Evolutionary conservation across 179 eudicot species (phyloP), one percentile per base, ranked within the genome.

Genomic region (Gypsophila paniculata): DNA sequence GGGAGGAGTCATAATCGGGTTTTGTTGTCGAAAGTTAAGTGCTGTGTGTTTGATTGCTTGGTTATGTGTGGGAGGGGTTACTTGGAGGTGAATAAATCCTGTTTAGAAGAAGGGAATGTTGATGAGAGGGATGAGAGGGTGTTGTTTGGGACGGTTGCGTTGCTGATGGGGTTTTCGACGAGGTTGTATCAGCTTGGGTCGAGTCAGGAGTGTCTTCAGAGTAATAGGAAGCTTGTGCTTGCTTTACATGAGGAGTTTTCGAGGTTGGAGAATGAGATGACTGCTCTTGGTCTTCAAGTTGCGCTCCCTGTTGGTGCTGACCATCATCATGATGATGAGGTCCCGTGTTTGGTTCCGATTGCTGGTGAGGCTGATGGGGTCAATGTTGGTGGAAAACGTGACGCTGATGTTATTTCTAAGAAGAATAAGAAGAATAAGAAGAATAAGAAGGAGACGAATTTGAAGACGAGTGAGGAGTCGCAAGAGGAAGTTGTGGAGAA

Each of bases 251-350:
- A 85, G 83, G 87, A 82, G 82, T 93, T 93, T 82, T 57, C 79
- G 79, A 86, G 84, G 83, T 78, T 91, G 84, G 98, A 91, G 90
- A 91, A 93, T 85, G 93, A 86, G 68, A 82, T 81, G 74, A 83
- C 38, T 4, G 59, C 75, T 6, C 75, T 89, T 17, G 91, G 93
- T 52, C 38, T 89, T 60, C 86, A 89, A 10, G 58, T 84, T 61
- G 58, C 58, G 19, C 65, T 87, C 72, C 90, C 91, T 8, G 85
- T 81, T 70, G 70, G 15, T 46, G 68, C 0, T 38, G 81, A 51
- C 48, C 83, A 76, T 79, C 71, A 39, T 13, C 83, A 76, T 79
- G 74, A 39, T 13, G 74, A 76, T 74, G 86, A 80, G 63, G 85
- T 86, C 34, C 95, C 96, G 0, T 46, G 62, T 6, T 75, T 90